phyloP scores from a whole-genome alignment of 805 yeast species.

The Ogataea pini region DNA sequence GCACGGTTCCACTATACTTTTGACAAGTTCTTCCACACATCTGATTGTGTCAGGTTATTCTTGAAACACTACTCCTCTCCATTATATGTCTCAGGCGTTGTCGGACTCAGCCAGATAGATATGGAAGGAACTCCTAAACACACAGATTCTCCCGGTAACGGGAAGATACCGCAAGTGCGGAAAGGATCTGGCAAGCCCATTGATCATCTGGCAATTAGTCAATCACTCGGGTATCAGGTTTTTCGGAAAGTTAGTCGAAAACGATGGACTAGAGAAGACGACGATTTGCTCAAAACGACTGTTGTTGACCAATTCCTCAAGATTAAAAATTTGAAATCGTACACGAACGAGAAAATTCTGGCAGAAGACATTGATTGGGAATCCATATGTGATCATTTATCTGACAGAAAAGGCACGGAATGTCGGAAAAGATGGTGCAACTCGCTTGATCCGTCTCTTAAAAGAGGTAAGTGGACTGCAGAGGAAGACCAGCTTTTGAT shows the following conservation, averaged over 20 bases:
- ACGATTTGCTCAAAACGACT: conserved; percentile 47
- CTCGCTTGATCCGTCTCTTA: conserved; percentile 78
- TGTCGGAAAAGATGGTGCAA: conserved; percentile 87
- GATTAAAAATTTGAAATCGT: conserved; percentile 18
- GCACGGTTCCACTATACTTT: not conserved
- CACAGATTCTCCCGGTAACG: not conserved
- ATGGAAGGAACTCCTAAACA: conserved; percentile 3
- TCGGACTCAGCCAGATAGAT: not conserved
- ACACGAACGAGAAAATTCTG: conserved; percentile 33
- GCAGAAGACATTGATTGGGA: conserved; percentile 63
- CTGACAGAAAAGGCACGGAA: conserved; percentile 68
- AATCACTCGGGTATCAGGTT: conserved; percentile 73
- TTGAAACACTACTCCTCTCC: not conserved
- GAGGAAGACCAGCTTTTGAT: conserved; percentile 72
- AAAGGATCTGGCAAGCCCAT: conserved; percentile 31
- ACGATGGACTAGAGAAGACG: conserved; percentile 81
- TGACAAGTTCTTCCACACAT: not conserved
- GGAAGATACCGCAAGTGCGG: conserved; percentile 8
- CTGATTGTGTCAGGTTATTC: no score
- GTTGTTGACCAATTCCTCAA: conserved; percentile 38
- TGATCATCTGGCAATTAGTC: conserved; percentile 62
- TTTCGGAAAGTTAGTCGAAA: conserved; percentile 61
- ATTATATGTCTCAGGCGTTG: not conserved
- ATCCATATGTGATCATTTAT: conserved; percentile 46
- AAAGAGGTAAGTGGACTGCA: conserved; percentile 84